phyloP scores from a whole-genome alignment of 805 yeast genomes.

The Yamadazyma ubonensis region DNA sequence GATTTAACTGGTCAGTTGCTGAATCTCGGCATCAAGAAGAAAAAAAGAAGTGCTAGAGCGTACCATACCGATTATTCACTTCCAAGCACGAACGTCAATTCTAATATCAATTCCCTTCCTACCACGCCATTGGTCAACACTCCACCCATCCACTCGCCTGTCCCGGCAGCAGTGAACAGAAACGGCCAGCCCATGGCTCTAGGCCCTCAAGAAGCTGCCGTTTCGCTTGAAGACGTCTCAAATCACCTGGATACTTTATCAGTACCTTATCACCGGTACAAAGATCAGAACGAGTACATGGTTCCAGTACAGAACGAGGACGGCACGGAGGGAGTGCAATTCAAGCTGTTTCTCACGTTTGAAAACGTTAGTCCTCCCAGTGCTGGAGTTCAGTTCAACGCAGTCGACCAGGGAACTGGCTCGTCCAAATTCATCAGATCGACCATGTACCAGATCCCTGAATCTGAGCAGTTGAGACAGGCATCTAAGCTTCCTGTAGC shows the following conservation, averaged over 20 bases:
- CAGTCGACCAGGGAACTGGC: constrained; percentile 81
- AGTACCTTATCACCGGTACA: constrained; percentile 19
- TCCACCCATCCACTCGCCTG: constrained; percentile 3
- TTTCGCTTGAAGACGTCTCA: neutral
- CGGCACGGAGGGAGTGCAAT: too few relatives aligned
- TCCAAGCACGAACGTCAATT: constrained; percentile 3
- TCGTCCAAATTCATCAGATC: constrained; percentile 77
- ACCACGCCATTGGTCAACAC: constrained; percentile 9
- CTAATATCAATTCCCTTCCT: neutral
- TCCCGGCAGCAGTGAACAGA: constrained; percentile 2
- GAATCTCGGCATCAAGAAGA: constrained; percentile 9
- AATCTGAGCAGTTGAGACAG: constrained; percentile 62
- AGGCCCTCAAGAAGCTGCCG: constrained; percentile 10
- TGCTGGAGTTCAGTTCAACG: constrained; percentile 67
- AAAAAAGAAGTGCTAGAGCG: constrained; percentile 32
- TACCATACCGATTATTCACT: constrained; percentile 25
- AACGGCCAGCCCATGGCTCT: neutral
- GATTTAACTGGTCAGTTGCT: constrained; percentile 3
- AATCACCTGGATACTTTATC: constrained; percentile 14
- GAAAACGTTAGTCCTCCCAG: constrained; percentile 81
- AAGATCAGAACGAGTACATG: constrained; percentile 24
- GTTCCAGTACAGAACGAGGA: too few relatives aligned
- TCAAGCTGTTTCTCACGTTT: constrained; percentile 62
- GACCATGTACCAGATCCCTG: constrained; percentile 82
- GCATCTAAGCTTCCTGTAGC: constrained; percentile 81